A percentile compares a stretch with the other conserved stretches of the same genome.
Conservation (phyloP, 2,329 filamentous ascomycete species). For the Coniochaeta prunicola region DNA sequence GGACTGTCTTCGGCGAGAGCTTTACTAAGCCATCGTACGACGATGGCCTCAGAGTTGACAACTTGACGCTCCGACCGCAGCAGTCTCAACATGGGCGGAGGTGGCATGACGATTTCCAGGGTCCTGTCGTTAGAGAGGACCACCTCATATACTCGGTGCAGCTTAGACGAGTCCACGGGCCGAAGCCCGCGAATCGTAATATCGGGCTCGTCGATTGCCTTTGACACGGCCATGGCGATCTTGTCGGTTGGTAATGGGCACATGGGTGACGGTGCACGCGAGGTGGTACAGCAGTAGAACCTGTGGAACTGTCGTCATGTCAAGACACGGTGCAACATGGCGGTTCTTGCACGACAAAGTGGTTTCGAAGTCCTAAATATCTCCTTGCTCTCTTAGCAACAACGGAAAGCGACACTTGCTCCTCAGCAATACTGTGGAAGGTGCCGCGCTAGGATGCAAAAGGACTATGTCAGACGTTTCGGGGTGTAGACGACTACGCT, state of each 20-base stretch:
- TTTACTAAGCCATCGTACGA: conserved; percentile 36
- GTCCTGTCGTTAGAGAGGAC: conserved; percentile 31
- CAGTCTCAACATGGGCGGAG: conserved; percentile 31
- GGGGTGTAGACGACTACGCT: neutral
- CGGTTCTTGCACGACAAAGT: neutral
- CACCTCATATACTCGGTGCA: conserved; percentile 35
- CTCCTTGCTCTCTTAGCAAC: neutral
- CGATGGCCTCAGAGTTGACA: conserved; percentile 34
- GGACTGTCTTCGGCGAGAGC: conserved; percentile 6
- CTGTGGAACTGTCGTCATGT: neutral
- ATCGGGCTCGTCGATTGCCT: conserved; percentile 15
- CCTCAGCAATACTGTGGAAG: neutral
- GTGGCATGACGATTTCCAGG: conserved; percentile 35
- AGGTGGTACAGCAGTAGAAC: neutral
- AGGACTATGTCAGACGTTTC: neutral
- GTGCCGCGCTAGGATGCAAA: neutral
- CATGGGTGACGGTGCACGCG: conserved; percentile 20
- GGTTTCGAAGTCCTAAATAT: neutral
- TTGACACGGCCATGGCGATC: conserved; percentile 22
- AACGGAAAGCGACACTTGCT: neutral
- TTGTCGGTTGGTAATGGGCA: conserved; percentile 18
- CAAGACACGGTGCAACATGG: neutral
- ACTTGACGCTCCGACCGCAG: conserved; percentile 39
- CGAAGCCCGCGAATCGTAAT: conserved; percentile 24
- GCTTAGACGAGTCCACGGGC: conserved; percentile 25